These are phyloP conservation scores for Escallonia herrerae DNA, from an alignment of 129 eudicot species.

Conservation along the genomic window DNA sequence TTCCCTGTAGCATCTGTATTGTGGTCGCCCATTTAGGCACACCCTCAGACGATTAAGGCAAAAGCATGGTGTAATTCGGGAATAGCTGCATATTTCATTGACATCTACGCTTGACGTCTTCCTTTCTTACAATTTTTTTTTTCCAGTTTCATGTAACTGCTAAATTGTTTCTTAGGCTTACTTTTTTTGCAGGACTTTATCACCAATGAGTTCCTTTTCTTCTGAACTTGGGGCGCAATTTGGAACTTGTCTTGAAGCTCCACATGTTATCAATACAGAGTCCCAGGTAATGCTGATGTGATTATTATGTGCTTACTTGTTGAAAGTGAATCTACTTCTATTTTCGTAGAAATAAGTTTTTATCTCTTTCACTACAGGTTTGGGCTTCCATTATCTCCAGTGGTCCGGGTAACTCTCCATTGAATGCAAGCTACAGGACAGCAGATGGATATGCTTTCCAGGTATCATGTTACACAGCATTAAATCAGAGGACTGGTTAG, in stretches of 20 bases:
- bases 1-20: too few species aligned
- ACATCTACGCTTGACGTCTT: constrained; percentile 1
- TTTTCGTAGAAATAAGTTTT: constrained; percentile 8
- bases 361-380: constrained; percentile 33
- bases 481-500: neutral
- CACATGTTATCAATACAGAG: constrained; percentile 80
- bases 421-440: constrained; percentile 89
- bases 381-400: constrained; percentile 73
- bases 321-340: constrained; percentile 3
- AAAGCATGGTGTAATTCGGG: neutral
- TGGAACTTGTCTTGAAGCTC: constrained; percentile 87
- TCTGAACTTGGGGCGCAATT: constrained; percentile 92
- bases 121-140: neutral
- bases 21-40: neutral
- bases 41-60: neutral
- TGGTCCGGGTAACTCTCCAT: constrained; percentile 65
- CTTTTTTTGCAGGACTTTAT: constrained; percentile 56
- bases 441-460: constrained; percentile 68
- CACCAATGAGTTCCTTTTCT: constrained; percentile 85
- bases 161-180: neutral
- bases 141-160: neutral
- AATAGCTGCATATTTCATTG: neutral
- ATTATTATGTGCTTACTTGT: neutral
- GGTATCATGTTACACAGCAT: constrained; percentile 29
- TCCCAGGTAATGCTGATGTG: constrained; percentile 46